Evolutionary conservation across 2,329 filamentous ascomycete genomes (phyloP).

Genomic region (Thielaviopsis populi): DNA sequence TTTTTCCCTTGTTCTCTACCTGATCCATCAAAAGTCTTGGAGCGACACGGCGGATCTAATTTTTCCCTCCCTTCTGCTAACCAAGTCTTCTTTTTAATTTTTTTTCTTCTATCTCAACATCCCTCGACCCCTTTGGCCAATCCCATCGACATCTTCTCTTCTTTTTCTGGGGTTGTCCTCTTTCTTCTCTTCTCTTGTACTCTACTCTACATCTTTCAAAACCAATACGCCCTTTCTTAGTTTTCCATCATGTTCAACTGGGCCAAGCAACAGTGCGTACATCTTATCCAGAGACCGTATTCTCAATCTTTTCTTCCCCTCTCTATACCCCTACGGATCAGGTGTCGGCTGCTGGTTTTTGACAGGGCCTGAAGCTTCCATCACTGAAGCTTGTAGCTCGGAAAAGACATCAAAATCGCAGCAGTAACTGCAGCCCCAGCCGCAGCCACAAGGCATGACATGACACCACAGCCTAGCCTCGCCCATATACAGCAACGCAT

Average conservation of each 20-base stretch:
- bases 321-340: conserved; percentile 19
- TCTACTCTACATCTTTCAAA: conserved; percentile 3
- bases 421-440: background rate
- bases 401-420: background rate
- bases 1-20: background rate
- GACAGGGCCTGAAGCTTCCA: conserved; percentile 5
- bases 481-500: background rate
- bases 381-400: background rate
- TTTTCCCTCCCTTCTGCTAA: background rate
- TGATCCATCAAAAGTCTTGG: conserved; percentile 4
- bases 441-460: background rate
- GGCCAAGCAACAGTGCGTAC: conserved; percentile 73
- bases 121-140: conserved; percentile 2
- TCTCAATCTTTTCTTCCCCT: conserved; percentile 6
- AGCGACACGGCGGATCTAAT: background rate
- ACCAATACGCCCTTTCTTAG: conserved; percentile 6
- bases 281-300: conserved; percentile 13
- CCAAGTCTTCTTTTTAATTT: background rate
- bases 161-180: background rate
- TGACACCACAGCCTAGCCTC: background rate
- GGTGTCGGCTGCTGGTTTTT: conserved; percentile 12
- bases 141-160: background rate
- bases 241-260: conserved; percentile 66
- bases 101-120: conserved; percentile 4
- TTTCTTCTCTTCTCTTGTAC: conserved; percentile 3